Evolutionary conservation across 78 protist species (phyloP).

Genomic region (Guillardia theta): DNA sequence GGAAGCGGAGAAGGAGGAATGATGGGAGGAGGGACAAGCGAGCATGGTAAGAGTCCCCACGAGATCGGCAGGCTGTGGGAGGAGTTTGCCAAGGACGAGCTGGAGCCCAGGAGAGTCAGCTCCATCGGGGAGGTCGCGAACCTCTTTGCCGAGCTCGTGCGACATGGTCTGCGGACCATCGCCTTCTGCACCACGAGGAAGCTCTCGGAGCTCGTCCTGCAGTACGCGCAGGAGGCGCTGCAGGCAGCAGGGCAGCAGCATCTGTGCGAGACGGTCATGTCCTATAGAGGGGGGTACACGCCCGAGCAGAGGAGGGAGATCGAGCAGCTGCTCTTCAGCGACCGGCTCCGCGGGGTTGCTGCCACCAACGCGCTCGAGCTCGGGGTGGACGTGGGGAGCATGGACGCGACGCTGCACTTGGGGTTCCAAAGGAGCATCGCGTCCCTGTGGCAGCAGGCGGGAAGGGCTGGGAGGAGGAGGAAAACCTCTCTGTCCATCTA

Average conservation of each 20-base stretch:
- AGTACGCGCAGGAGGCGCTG: slow-evolving; percentile 23
- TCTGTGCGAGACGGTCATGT: background rate
- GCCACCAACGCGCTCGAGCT: slow-evolving; percentile 71
- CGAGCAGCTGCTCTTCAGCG: slow-evolving; percentile 55
- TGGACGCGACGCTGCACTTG: slow-evolving; percentile 44
- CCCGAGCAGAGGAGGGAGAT: background rate
- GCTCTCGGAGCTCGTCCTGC: slow-evolving; percentile 54
- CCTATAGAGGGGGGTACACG: slow-evolving; percentile 60
- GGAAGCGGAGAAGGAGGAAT: background rate
- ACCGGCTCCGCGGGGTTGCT: slow-evolving; percentile 43
- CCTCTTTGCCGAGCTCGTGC: slow-evolving; percentile 25
- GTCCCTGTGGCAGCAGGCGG: slow-evolving; percentile 28
- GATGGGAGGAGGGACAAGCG: background rate
- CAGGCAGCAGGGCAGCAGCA: background rate
- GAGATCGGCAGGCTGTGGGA: background rate
- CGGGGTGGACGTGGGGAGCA: slow-evolving; percentile 62
- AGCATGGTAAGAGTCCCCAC: background rate
- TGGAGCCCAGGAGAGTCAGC: background rate
- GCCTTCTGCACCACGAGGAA: slow-evolving; percentile 53
- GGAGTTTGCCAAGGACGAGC: background rate
- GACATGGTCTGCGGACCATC: slow-evolving; percentile 41
- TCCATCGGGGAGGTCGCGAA: slow-evolving; percentile 10
- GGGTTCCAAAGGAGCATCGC: slow-evolving; percentile 56
- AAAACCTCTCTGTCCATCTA: background rate
- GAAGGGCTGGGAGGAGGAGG: background rate